Conservation (phyloP, 257 asterid genomes). For the Parsonsia alboflavescens region DNA sequence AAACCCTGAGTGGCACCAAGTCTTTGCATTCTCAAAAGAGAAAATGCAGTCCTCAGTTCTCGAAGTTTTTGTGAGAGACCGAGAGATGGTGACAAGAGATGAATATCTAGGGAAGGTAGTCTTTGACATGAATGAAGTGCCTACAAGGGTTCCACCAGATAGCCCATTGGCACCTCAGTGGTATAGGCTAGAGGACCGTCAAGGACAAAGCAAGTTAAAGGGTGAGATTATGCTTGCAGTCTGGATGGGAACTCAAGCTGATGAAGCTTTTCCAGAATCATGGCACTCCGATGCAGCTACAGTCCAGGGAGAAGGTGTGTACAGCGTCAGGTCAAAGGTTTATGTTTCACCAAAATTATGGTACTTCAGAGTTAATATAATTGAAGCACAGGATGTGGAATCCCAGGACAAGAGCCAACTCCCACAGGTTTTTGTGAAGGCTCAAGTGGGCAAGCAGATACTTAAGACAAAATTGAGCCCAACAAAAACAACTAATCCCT, state of each 20-base stretch:
- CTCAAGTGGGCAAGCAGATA: slow-evolving; percentile 63
- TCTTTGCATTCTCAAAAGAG: slow-evolving; percentile 67
- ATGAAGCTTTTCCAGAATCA: slow-evolving; percentile 65
- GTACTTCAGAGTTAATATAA: slow-evolving; percentile 58
- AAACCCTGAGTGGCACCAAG: slow-evolving; percentile 58
- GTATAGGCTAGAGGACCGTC: slow-evolving; percentile 55
- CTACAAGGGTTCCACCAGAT: slow-evolving; percentile 73
- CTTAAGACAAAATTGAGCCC: slow-evolving; percentile 49
- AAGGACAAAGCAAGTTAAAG: slow-evolving; percentile 35
- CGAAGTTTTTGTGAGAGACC: slow-evolving; percentile 56
- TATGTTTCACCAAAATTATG: slow-evolving; percentile 73
- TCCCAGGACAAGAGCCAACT: slow-evolving; percentile 46
- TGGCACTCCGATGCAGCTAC: slow-evolving; percentile 65
- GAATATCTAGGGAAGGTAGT: slow-evolving; percentile 53
- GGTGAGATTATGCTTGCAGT: slow-evolving; percentile 76
- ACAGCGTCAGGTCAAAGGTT: slow-evolving; percentile 59
- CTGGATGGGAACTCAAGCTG: slow-evolving; percentile 82
- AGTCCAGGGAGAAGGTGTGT: slow-evolving; percentile 53
- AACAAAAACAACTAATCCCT: slow-evolving; percentile 44
- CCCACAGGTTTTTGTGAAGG: slow-evolving; percentile 59
- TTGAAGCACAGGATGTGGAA: slow-evolving; percentile 65
- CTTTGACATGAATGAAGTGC: slow-evolving; percentile 71
- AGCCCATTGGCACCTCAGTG: slow-evolving; percentile 80
- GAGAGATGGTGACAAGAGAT: slow-evolving; percentile 49
- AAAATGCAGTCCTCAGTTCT: slow-evolving; percentile 55